These are phyloP conservation scores for Trifolium subterraneum DNA, from an alignment of 306 rosid genomes.

Conservation along the genomic window DNA sequence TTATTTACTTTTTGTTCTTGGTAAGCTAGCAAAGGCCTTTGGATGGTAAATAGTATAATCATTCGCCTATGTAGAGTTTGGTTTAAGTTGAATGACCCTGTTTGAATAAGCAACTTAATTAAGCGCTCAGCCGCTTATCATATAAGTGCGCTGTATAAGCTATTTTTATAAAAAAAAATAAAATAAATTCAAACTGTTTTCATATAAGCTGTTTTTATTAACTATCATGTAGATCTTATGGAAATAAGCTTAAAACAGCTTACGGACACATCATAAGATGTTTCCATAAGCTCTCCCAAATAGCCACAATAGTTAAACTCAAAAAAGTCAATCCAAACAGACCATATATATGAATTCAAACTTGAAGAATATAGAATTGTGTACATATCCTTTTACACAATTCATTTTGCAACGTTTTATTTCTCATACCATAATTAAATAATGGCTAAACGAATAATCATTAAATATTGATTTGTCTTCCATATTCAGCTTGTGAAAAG, in stretches of 20 bases:
- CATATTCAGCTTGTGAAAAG: slow-evolving; percentile 88
- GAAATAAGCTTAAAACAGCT: neutral
- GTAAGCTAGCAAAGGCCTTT: slow-evolving; percentile 1
- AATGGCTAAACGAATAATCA: slow-evolving; percentile 15
- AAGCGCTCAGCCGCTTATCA: neutral
- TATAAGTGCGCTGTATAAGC: neutral
- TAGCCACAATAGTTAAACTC: neutral
- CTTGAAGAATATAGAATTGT: neutral
- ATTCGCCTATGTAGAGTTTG: slow-evolving; percentile 21
- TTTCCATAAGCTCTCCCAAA: neutral
- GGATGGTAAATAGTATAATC: neutral
- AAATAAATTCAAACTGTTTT: neutral
- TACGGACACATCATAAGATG: neutral
- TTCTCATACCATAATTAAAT: slow-evolving; percentile 17
- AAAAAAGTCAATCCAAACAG: neutral
- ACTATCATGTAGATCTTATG: neutral
- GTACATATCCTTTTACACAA: neutral
- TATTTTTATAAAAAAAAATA: too few relatives aligned
- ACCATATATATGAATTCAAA: neutral
- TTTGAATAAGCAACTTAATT: neutral
- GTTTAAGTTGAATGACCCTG: neutral
- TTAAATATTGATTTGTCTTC: slow-evolving; percentile 26
- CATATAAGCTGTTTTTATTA: neutral
- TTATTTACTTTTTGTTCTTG: neutral
- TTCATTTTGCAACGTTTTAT: slow-evolving; percentile 10